A percentile compares a stretch with the other conserved stretches of the same genome.
Conservation (phyloP, 257 asterid species). For the Voacanga thouarsii region DNA sequence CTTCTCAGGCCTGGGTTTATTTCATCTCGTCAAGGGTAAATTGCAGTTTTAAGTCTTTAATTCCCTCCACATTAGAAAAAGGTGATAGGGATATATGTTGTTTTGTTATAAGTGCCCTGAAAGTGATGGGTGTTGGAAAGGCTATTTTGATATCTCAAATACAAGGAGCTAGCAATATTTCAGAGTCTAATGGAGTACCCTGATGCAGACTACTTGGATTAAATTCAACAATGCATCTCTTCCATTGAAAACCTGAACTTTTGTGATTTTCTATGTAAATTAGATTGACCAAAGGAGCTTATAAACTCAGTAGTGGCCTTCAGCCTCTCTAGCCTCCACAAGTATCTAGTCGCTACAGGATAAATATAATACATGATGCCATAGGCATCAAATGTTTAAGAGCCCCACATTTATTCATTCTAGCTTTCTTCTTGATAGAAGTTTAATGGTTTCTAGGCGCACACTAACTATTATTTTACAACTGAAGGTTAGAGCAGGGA, state of each 20-base stretch:
- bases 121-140: neutral
- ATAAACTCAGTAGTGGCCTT: neutral
- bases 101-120: neutral
- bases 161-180: neutral
- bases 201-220: neutral
- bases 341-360: neutral
- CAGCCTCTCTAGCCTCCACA: neutral
- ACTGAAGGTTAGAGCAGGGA: slow-evolving; percentile 91
- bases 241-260: neutral
- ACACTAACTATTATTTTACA: slow-evolving; percentile 16
- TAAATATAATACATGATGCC: neutral
- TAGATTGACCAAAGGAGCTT: neutral
- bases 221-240: neutral
- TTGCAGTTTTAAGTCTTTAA: neutral
- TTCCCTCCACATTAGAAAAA: neutral
- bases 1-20: neutral
- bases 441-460: neutral
- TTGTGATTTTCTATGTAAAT: neutral
- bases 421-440: neutral
- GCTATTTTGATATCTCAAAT: neutral
- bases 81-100: neutral
- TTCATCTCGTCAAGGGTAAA: neutral
- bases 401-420: neutral
- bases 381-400: neutral
- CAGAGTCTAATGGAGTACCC: neutral